Percentiles rank a stretch among this genome's conserved stretches.
These are phyloP conservation scores for Mycena albidolilacea DNA, from an alignment of 768 basidiomycete species.

Conservation along the genomic window DNA sequence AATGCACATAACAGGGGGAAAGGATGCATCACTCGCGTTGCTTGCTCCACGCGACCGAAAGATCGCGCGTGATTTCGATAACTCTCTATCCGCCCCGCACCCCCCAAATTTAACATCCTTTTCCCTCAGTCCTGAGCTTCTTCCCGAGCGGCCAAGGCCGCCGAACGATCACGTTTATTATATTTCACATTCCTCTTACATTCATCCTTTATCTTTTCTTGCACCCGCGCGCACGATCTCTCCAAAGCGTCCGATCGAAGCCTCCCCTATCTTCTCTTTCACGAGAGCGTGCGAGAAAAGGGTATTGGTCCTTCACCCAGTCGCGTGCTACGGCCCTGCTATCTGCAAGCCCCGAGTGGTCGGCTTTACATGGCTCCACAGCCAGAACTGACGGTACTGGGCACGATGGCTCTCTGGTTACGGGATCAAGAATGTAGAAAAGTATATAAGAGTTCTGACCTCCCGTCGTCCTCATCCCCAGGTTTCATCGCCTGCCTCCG, in stretches of 20 bases:
- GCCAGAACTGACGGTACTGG: constrained; percentile 13
- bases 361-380: constrained; percentile 13
- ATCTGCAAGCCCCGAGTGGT: constrained; percentile 19
- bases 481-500: constrained; percentile 8
- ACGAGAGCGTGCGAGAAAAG: constrained; percentile 14
- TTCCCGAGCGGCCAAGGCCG: constrained; percentile 17
- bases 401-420: constrained; percentile 14
- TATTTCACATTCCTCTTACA: constrained; percentile 20
- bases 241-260: constrained; percentile 15
- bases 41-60: constrained; percentile 23
- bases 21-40: constrained; percentile 20
- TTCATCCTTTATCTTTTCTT: constrained; percentile 21
- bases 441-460: constrained; percentile 20
- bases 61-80: constrained; percentile 17
- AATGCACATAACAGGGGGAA: constrained; percentile 16
- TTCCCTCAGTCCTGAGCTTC: constrained; percentile 12
- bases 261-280: constrained; percentile 21
- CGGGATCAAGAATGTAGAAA: constrained; percentile 14
- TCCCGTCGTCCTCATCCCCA: constrained; percentile 15
- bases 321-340: constrained; percentile 13
- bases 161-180: constrained; percentile 21
- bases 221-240: constrained; percentile 5
- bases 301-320: constrained; percentile 17
- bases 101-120: constrained; percentile 13
- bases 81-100: constrained; percentile 21